A percentile compares a stretch with the other conserved stretches of the same genome.
Evolutionary conservation across 257 asterid genomes (phyloP).

Genomic region (Primulina eburnea): DNA sequence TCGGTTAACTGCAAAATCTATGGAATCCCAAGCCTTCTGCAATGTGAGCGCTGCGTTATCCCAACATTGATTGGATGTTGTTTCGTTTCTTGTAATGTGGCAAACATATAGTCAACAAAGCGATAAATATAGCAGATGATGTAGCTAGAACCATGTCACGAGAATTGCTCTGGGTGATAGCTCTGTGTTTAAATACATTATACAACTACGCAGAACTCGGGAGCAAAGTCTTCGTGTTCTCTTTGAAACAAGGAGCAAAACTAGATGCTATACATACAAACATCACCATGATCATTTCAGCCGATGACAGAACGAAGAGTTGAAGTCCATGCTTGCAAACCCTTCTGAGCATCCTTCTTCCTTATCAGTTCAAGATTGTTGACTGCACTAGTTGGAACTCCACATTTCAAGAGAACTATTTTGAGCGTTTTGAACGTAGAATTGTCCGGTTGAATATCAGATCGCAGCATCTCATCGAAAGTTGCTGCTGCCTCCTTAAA

Average conservation of each 20-base stretch:
- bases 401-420: conserved; percentile 66
- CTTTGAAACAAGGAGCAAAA: background rate
- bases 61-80: too few relatives aligned
- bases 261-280: conserved; percentile 19
- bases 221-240: too few relatives aligned
- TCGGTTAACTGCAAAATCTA: too few relatives aligned
- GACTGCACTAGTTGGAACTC: conserved; percentile 62
- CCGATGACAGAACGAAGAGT: conserved; percentile 55
- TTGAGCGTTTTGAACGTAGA: conserved; percentile 72
- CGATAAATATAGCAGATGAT: too few relatives aligned
- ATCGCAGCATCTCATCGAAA: conserved; percentile 63
- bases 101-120: too few relatives aligned
- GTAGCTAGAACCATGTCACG: too few relatives aligned
- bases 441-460: conserved; percentile 60
- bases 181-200: too few relatives aligned
- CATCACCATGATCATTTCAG: conserved; percentile 28
- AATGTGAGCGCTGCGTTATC: too few relatives aligned
- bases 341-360: conserved; percentile 45
- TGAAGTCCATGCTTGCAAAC: conserved; percentile 57
- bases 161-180: too few relatives aligned
- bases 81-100: too few relatives aligned
- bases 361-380: conserved; percentile 51
- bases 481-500: conserved; percentile 71
- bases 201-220: too few relatives aligned
- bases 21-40: too few relatives aligned